Conservation (phyloP, 306 rosid genomes). For the Sophora flavescens region DNA sequence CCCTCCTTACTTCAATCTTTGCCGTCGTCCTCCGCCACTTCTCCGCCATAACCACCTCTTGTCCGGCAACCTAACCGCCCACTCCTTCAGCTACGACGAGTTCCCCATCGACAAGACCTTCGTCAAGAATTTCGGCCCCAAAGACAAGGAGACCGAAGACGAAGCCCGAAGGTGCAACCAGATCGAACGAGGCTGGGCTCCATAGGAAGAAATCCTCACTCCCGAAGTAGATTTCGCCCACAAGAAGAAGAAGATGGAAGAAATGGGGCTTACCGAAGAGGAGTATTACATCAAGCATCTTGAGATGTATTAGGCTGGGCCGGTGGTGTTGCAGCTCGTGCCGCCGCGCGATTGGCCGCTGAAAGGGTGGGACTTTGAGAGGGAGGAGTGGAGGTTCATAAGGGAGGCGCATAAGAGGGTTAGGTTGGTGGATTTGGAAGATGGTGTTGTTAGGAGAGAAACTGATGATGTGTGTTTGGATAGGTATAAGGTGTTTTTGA, state of each 20-base stretch:
- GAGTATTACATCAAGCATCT: conserved; percentile 69
- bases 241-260: conserved; percentile 73
- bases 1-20: conserved; percentile 25
- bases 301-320: conserved; percentile 68
- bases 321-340: conserved; percentile 66
- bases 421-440: conserved; percentile 61
- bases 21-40: conserved; percentile 23
- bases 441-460: conserved; percentile 49
- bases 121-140: conserved; percentile 62
- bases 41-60: neutral
- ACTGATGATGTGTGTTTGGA: conserved; percentile 73
- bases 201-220: conserved; percentile 92
- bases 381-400: conserved; percentile 78
- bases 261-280: conserved; percentile 87
- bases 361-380: conserved; percentile 87
- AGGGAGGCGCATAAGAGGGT: conserved; percentile 87
- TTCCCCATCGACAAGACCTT: conserved; percentile 93
- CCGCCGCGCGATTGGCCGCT: conserved; percentile 99
- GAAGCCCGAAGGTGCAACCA: conserved; percentile 87
- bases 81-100: conserved; percentile 78
- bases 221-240: conserved; percentile 93
- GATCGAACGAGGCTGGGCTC: conserved; percentile 98
- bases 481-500: conserved; percentile 85
- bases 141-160: conserved; percentile 81
- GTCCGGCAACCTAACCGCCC: conserved; percentile 43